Base-by-base conservation (phyloP, 2,329 filamentous ascomycete species). In the Pseudogymnoascus pannorum region DNA sequence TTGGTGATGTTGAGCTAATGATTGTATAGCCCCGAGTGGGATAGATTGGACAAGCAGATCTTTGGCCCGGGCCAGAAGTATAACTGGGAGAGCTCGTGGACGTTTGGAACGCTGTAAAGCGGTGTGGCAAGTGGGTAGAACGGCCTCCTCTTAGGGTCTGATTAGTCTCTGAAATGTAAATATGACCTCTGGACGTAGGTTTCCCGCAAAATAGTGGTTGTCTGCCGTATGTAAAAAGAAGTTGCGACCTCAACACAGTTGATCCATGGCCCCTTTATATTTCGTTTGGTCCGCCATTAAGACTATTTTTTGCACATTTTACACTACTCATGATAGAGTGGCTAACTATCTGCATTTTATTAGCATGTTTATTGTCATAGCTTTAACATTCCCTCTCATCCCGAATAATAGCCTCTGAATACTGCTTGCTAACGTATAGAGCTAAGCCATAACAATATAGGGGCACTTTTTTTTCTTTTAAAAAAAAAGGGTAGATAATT, bases 21-120 rank as follows among this genome's bases (percentile, higher is more conserved):
- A 58, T 58, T 78, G 76, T 16, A 8, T 18, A 51, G 44, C 59
- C 77, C 77, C 14, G 75, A 78, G 68, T 79, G 77, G 77, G 71
- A 72, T 51, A 74, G 74, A n/a, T 64, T 70, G 31, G 70, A 72
- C 3, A 68, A 70, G 35, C 74, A 79, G 69, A 75, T 79, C 59
- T 75, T 29, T 6, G 44, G 44, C 4, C 44, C 44, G 5, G 44
- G 44, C 8, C 44, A 51, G 44, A 11, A 51, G 8, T 51, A 51
- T 5, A 51, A 26, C n/a, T 51, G 44, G 44, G 44, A 51, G 44
- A 51, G 44, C 24, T 51, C 44, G 24, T 51, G 44, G 44, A 29
- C 44, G 2, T 51, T 51, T 31, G 44, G 44, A 7, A 51, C 44
- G 9, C 2, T 51, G n/a, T 51, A 51, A 18, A 51, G 44, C 2